phyloP scores from a whole-genome alignment of 805 yeast genomes.

The Nakazawaea sp. region DNA sequence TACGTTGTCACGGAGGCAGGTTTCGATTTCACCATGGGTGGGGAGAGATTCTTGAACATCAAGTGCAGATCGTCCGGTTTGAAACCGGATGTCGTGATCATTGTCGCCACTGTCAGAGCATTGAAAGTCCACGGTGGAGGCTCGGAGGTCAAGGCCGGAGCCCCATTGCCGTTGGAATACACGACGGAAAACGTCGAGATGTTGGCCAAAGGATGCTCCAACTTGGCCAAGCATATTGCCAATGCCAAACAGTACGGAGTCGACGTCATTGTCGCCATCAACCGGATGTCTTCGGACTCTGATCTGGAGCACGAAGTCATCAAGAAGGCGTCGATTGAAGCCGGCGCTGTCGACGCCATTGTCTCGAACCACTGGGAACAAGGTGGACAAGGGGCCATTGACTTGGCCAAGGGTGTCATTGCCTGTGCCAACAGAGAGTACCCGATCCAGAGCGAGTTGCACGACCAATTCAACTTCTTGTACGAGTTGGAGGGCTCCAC shows the following conservation, averaged over 20 bases:
- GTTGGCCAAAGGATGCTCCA: constrained; percentile 74
- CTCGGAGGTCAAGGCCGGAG: constrained; percentile 93
- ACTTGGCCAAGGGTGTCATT: constrained; percentile 77
- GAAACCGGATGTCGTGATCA: constrained; percentile 82
- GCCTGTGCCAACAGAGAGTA: constrained; percentile 49
- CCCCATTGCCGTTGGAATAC: constrained; percentile 76
- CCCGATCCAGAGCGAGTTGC: constrained; percentile 26
- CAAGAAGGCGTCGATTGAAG: constrained; percentile 70
- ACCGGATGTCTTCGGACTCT: constrained; percentile 79
- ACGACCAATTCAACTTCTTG: constrained; percentile 49
- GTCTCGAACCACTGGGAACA: constrained; percentile 91
- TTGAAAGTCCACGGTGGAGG: constrained; percentile 96
- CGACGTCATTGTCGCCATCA: constrained; percentile 93
- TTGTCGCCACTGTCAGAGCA: constrained; percentile 97
- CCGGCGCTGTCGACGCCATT: constrained; percentile 93
- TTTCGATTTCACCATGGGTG: constrained; percentile 98
- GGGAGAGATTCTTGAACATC: constrained; percentile 93
- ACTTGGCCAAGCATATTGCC: constrained; percentile 82
- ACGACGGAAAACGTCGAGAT: constrained; percentile 73
- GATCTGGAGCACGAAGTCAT: constrained; percentile 74
- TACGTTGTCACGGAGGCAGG: constrained; percentile 97
- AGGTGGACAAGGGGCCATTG: constrained; percentile 89
- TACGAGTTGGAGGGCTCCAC: constrained; percentile 60
- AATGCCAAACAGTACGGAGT: constrained; percentile 81
- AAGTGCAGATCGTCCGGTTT: constrained; percentile 91